Evolutionary conservation across 202 grass and related monocot genomes (phyloP), one percentile per base, ranked within the genome.

Genomic region (Elaeis oleifera): DNA sequence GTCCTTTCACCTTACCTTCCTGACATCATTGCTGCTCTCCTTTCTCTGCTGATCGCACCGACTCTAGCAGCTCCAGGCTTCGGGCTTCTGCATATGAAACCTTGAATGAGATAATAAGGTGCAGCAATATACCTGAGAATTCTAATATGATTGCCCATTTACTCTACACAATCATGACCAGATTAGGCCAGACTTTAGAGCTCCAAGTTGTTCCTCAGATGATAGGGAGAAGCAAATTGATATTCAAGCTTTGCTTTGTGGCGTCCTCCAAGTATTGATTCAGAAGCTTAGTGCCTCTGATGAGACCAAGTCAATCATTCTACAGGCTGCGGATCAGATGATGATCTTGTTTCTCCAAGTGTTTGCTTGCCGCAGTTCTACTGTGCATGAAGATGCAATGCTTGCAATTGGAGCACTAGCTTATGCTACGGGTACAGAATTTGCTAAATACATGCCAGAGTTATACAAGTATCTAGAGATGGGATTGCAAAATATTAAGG

Each of bases 321-420:
- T 75, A 55, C 78, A 75, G 63, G 77, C 79, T 28, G 70, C 74
- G 63, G 83, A 86, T 23, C 70, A 86, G 71, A 78, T 86, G 58
- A 86, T 86, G 78, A 54, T 72, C 25, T 49, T 79, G 55, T 71
- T 86, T 44, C 78, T 86, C 60, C 69, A 49, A 17, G 78, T 79
- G 36, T 86, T 86, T 63, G 71, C 78, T 23, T 86, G 78, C 16
- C 64, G 77, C 71, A 82, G 66, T 51, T 86, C 83, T 54, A 74
- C 79, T 51, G 83, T 86, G 31, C 83, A 86, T 67, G 78, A 86
- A 70, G 83, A 86, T 70, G 83, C 83, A 23, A 86, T 86, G 78
- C 83, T 86, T 50, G 78, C 78, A 31, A 86, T 82, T 67, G 83
- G 83, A 39, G 78, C 74, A 51, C 70, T 86, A 65, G 70, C 78